Evolutionary conservation across 2,329 filamentous ascomycete genomes (phyloP).

Genomic region (Venturia effusa): DNA sequence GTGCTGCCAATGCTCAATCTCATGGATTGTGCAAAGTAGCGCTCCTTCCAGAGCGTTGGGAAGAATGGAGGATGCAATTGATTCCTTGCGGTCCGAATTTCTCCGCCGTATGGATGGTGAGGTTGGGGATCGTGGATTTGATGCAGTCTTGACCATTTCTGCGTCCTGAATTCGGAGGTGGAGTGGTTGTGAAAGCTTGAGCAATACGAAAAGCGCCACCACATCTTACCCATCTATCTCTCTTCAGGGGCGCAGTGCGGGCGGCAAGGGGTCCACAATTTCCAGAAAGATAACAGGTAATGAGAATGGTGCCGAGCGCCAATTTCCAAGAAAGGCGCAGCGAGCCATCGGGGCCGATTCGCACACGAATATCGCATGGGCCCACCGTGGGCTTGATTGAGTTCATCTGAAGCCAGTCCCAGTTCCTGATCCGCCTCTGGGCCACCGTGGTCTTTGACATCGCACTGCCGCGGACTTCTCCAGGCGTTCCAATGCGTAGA

Average conservation of each 20-base stretch:
- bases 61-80: neutral
- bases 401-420: neutral
- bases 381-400: neutral
- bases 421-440: neutral
- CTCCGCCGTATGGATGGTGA: neutral
- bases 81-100: neutral
- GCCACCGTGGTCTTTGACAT: neutral
- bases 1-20: constrained; percentile 19
- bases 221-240: constrained; percentile 1
- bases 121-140: neutral
- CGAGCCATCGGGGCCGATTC: neutral
- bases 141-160: neutral
- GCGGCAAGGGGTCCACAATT: neutral
- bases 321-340: neutral
- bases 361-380: neutral
- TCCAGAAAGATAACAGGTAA: neutral
- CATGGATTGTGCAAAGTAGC: neutral
- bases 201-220: neutral
- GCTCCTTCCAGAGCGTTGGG: neutral
- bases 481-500: too few species aligned
- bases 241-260: neutral
- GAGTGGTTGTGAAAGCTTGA: neutral
- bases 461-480: too few species aligned
- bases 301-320: neutral
- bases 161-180: neutral